Percentiles rank a stretch among this genome's conserved stretches.
Conservation (phyloP, 495 filamentous ascomycete genomes). For the Endocarpon pusillum region DNA sequence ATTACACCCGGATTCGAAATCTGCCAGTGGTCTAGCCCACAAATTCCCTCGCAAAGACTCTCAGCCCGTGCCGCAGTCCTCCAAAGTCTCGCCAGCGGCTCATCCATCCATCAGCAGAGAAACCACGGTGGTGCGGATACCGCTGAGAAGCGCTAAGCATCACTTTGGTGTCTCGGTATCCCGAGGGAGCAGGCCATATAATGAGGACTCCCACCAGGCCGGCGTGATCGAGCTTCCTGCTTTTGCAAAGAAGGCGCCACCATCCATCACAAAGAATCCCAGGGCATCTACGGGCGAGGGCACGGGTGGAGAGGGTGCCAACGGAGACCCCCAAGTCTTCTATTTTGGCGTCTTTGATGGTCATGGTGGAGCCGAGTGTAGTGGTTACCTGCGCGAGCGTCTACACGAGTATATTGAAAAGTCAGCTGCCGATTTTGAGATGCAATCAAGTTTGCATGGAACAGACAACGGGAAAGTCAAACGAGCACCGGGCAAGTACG, state of each 20-base stretch:
- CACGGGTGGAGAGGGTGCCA: slow-evolving; percentile 51
- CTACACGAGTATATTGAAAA: slow-evolving; percentile 83
- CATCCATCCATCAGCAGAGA: slow-evolving; percentile 47
- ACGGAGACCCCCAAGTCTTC: slow-evolving; percentile 86
- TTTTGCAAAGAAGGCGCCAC: slow-evolving; percentile 67
- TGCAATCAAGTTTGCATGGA: slow-evolving; percentile 48
- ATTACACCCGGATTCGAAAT: slow-evolving; percentile 69
- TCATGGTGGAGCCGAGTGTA: slow-evolving; percentile 83
- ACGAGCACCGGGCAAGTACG: not conserved
- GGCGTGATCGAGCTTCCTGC: slow-evolving; percentile 84
- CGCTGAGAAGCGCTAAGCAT: slow-evolving; percentile 81
- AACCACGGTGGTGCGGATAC: slow-evolving; percentile 95
- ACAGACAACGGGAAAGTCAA: not conserved
- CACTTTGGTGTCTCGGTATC: slow-evolving; percentile 74
- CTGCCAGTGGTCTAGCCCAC: slow-evolving; percentile 43
- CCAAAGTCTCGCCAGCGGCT: slow-evolving; percentile 35
- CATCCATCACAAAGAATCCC: slow-evolving; percentile 39
- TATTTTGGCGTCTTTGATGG: slow-evolving; percentile 96
- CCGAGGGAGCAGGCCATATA: slow-evolving; percentile 65
- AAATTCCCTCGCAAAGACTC: slow-evolving; percentile 72
- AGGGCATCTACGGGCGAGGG: slow-evolving; percentile 32
- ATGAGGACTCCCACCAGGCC: slow-evolving; percentile 91
- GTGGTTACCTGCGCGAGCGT: slow-evolving; percentile 63
- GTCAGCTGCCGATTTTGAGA: slow-evolving; percentile 50
- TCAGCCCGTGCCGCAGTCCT: slow-evolving; percentile 39